phyloP scores from a whole-genome alignment of 2,329 filamentous ascomycete genomes.

The Penicillium hesseltinei region DNA sequence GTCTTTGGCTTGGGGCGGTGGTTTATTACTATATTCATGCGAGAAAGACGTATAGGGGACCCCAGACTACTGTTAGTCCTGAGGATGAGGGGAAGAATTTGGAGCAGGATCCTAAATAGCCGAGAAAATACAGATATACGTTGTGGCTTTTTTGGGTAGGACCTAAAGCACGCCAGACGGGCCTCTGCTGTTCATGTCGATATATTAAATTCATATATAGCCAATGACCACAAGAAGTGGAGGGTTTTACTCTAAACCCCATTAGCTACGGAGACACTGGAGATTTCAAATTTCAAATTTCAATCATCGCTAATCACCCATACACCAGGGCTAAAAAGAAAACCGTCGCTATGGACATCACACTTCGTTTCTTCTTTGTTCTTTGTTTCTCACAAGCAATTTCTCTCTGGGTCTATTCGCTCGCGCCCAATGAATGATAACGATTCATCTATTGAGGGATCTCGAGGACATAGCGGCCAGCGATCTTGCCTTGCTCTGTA shows the following conservation, averaged over 20 bases:
- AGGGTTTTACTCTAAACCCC: neutral
- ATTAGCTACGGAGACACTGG: neutral
- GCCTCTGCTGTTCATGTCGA: neutral
- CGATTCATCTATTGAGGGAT: slow-evolving; percentile 35
- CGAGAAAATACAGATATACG: neutral
- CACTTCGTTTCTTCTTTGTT: neutral
- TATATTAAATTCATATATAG: neutral
- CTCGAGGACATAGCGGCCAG: slow-evolving; percentile 46
- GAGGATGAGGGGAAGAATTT: slow-evolving; percentile 18
- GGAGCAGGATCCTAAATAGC: neutral
- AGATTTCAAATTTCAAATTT: neutral
- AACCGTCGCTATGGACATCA: neutral
- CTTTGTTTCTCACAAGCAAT: neutral
- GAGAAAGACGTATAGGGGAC: slow-evolving; percentile 60
- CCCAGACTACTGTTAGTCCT: slow-evolving; percentile 55
- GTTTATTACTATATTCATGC: slow-evolving; percentile 58
- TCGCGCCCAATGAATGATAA: neutral
- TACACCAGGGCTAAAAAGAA: neutral
- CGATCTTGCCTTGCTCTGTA: slow-evolving; percentile 42
- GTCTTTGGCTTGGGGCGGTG: slow-evolving; percentile 56
- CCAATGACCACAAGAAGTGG: neutral
- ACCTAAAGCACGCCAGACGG: neutral
- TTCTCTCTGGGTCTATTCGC: neutral
- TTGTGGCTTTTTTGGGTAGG: neutral
- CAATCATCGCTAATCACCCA: neutral